Percentiles rank a stretch among this genome's conserved stretches.
These are phyloP conservation scores for Lentinus tigrinus DNA, from an alignment of 768 basidiomycete species.

Conservation along the genomic window DNA sequence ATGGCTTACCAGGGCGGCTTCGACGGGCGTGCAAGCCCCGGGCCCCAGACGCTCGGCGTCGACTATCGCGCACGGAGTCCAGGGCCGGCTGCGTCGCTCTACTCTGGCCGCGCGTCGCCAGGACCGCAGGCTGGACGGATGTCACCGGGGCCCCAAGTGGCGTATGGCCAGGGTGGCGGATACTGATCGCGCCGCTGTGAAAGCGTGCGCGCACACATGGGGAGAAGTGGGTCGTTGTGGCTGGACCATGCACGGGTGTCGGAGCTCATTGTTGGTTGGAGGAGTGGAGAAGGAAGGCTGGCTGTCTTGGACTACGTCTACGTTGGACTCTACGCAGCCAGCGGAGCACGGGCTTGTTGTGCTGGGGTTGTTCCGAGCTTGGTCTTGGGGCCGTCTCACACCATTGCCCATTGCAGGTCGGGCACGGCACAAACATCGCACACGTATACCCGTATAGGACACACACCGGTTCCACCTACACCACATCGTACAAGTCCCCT, in stretches of 20 bases:
- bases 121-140: constrained; percentile 31
- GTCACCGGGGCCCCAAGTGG: constrained; percentile 48
- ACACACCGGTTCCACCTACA: not conserved
- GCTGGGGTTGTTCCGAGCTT: constrained; percentile 6
- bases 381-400: not conserved
- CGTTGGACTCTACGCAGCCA: not conserved
- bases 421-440: not conserved
- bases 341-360: not conserved
- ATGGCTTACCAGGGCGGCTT: constrained; percentile 5
- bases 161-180: constrained; percentile 34
- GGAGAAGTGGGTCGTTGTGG: constrained; percentile 13
- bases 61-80: constrained; percentile 19
- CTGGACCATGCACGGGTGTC: constrained; percentile 20
- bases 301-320: not conserved
- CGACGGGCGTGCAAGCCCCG: constrained; percentile 17
- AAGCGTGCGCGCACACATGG: not conserved
- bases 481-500: not conserved
- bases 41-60: constrained; percentile 4
- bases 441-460: constrained; percentile 3
- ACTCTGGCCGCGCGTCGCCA: constrained; percentile 13
- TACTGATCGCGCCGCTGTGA: constrained; percentile 9
- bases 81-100: constrained; percentile 10
- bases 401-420: not conserved
- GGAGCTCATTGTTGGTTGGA: not conserved
- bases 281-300: not conserved